Conservation (phyloP, 2,329 filamentous ascomycete species). For the Hyphodiscus sp. region DNA sequence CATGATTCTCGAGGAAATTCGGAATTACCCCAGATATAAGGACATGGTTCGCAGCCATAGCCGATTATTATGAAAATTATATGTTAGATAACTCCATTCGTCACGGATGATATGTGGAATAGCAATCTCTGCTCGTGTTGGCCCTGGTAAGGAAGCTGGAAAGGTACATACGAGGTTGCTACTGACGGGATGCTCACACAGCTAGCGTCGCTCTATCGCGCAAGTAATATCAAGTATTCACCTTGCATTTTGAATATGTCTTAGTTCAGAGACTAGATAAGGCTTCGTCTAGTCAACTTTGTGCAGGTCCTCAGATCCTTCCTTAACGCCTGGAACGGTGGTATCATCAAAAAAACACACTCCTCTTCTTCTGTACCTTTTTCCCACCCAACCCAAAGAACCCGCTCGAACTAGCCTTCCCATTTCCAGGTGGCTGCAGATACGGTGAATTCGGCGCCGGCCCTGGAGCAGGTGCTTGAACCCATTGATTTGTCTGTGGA, state of each 20-base stretch:
- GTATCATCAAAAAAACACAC: conserved; percentile 23
- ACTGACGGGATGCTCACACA: not conserved
- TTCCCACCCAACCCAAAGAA: conserved; percentile 35
- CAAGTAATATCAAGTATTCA: not conserved
- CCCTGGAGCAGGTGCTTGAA: not conserved
- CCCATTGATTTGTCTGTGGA: not conserved
- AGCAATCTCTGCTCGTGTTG: not conserved
- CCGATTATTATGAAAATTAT: not conserved
- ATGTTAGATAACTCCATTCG: not conserved
- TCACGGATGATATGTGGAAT: not conserved
- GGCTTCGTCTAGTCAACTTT: not conserved
- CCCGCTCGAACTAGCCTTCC: conserved; percentile 37
- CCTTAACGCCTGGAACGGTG: not conserved
- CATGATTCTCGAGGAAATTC: not conserved
- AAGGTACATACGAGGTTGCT: no score
- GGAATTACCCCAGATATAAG: not conserved
- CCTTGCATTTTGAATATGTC: not conserved
- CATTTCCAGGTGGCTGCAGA: conserved; percentile 23
- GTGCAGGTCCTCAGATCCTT: not conserved
- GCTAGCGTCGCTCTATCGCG: not conserved
- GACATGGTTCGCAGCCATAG: not conserved
- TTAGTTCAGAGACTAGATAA: not conserved
- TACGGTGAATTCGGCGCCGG: conserved; percentile 17
- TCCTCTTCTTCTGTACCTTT: conserved; percentile 29
- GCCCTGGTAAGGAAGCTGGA: no score